Evolutionary conservation across 2,329 filamentous ascomycete species (phyloP), one percentile per base, ranked within the genome.

Genomic region (Nigrospora sphaerica): DNA sequence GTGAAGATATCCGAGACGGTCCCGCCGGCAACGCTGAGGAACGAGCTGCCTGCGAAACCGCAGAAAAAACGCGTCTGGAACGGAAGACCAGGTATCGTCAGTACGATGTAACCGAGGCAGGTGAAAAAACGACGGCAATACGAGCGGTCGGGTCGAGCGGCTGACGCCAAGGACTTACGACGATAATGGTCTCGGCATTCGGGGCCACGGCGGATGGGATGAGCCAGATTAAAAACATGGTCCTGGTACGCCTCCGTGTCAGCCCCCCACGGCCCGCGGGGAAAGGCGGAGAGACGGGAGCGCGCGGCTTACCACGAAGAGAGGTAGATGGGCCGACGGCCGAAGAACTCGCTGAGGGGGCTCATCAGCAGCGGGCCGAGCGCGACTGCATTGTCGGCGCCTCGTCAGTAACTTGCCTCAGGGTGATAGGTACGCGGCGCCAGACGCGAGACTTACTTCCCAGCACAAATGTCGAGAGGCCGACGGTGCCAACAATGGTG

Each of bases 1-100:
- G 71, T 69, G 59, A 92, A 93, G 52, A 92, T 67, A 59, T 95
- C 90, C 32, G 88, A 86, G 14, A 95, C 87, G 0, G 88, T 95
- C 12, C 89, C 88, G 36, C 89, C 90, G 0, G 88, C 86, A 2
- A 95, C 88, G 48, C 78, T 78, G 48, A 86, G 62, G 53, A 86
- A 86, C 3, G 81, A 78, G 51, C 77, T 81, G 3, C 86, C 86
- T 1, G 84, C 74, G 32, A 91, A 69, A 4, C 87, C 87, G 57
- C 84, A 78, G 42, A 96, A 75, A 62, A 95, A 95, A 6, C 91
- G 81, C 14, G 77, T 75, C 58, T 62, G 16, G 23, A 10, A 28
- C 7, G 7, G 23, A 28, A 5, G 23, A 9, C 23, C 12, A 7
- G 12, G 13, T 9, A 23, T 32, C 31, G 13, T 50, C 32, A 49